Evolutionary conservation across 108 stramenopile genomes (phyloP).

Genomic region (Cylindrotheca closterium): DNA sequence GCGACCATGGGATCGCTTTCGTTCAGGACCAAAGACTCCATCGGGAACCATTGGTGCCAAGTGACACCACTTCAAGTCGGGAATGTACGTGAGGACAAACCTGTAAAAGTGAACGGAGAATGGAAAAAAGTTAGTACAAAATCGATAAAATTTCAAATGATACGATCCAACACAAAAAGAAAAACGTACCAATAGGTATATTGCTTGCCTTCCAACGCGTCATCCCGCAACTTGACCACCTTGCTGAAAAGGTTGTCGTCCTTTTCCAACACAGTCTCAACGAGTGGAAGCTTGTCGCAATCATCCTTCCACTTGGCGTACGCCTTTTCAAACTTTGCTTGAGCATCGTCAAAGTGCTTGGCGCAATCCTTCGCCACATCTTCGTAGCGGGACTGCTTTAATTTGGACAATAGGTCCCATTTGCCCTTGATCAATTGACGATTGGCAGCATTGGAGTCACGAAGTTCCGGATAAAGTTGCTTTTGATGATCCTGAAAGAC

Average conservation of each 20-base stretch:
- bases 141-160: not conserved
- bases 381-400: constrained; percentile 30
- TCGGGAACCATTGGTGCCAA: constrained; percentile 76
- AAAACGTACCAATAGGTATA: constrained; percentile 36
- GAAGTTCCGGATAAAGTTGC: constrained; percentile 20
- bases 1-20: constrained; percentile 57
- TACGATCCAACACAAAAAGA: not conserved
- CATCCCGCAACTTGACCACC: constrained; percentile 69
- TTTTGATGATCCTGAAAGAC: constrained; percentile 27
- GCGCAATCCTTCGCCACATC: constrained; percentile 21
- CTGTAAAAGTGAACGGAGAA: constrained; percentile 1
- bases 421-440: constrained; percentile 12
- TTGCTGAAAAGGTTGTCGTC: constrained; percentile 68
- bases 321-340: constrained; percentile 16
- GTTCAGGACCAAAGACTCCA: constrained; percentile 63
- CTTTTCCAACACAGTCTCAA: constrained; percentile 13
- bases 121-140: not conserved
- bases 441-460: constrained; percentile 2
- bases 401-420: constrained; percentile 20
- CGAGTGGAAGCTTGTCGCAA: constrained; percentile 3
- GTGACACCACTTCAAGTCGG: constrained; percentile 87
- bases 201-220: constrained; percentile 35
- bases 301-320: constrained; percentile 19
- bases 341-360: constrained; percentile 18
- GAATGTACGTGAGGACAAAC: constrained; percentile 82